A percentile compares a stretch with the other conserved stretches of the same genome.
These are phyloP conservation scores for Xanthoconium purpureum DNA, from an alignment of 768 basidiomycete species.

Conservation along the genomic window DNA sequence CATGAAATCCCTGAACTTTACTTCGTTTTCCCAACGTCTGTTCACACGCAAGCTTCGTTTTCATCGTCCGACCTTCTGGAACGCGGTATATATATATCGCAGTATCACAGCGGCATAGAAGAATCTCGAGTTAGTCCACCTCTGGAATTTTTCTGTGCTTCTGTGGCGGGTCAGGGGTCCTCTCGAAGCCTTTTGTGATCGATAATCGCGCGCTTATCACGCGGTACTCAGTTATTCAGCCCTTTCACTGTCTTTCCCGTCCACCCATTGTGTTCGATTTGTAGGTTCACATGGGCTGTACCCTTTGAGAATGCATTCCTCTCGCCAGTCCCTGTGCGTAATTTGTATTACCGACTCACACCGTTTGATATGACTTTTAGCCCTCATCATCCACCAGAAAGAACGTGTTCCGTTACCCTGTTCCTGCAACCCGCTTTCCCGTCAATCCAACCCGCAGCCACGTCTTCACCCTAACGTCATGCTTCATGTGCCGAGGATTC, in stretches of 20 bases:
- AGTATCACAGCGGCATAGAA: constrained; percentile 20
- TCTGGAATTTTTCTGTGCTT: constrained; percentile 24
- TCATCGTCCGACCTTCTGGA: constrained; percentile 10
- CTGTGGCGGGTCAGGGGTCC: constrained; percentile 25
- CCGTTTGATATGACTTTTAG: neutral
- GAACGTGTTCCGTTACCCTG: neutral
- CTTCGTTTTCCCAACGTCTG: constrained; percentile 4
- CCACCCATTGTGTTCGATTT: neutral
- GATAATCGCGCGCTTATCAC: constrained; percentile 27
- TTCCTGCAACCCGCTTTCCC: neutral
- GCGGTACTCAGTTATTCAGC: constrained; percentile 1
- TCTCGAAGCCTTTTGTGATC: constrained; percentile 20
- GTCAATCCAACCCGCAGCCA: neutral
- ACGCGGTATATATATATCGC: constrained; percentile 15
- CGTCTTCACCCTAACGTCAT: constrained; percentile 2
- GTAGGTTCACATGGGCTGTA: neutral
- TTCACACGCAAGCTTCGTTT: constrained; percentile 19
- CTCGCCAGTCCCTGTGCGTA: constrained; percentile 8
- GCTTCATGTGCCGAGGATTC: constrained; percentile 8
- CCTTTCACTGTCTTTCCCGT: neutral
- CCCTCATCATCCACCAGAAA: neutral
- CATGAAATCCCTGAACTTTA: constrained; percentile 18
- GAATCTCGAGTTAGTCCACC: constrained; percentile 15
- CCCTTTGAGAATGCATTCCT: neutral
- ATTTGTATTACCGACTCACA: constrained; percentile 3